Percentiles rank a stretch among this genome's conserved stretches.
Evolutionary conservation across 306 rosid species (phyloP).

Genomic region (Quercus aquifolioides): DNA sequence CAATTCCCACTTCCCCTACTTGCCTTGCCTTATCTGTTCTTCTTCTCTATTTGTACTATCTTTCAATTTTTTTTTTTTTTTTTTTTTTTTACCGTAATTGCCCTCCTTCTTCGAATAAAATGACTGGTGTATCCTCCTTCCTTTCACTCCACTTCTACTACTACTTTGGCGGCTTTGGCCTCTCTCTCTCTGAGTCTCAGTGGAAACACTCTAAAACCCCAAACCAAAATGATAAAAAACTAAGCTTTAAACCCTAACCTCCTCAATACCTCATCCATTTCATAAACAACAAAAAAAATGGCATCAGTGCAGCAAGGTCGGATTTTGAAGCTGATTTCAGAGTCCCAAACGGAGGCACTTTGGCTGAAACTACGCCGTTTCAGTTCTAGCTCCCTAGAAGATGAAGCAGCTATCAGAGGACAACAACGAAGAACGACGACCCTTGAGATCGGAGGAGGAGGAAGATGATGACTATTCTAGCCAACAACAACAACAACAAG

Average conservation of each 20-base stretch:
- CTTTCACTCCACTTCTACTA: too few relatives aligned
- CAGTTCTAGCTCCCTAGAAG: constrained; percentile 43
- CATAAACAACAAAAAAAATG: constrained; percentile 9
- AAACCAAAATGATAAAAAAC: too few relatives aligned
- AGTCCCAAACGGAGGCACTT: constrained; percentile 10
- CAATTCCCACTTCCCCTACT: too few relatives aligned
- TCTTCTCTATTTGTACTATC: neutral
- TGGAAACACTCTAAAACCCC: too few relatives aligned
- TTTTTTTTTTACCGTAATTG: neutral
- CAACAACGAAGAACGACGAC: neutral
- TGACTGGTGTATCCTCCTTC: neutral
- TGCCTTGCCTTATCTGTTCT: constrained; percentile 12
- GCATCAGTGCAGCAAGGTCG: constrained; percentile 17
- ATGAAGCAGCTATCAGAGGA: constrained; percentile 11
- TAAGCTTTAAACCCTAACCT: neutral
- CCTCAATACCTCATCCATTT: neutral
- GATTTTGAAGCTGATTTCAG: constrained; percentile 25
- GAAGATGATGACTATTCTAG: neutral
- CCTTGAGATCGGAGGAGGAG: constrained; percentile 26
- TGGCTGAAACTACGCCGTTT: constrained; percentile 34
- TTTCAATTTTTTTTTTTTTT: neutral
- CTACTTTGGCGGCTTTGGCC: too few relatives aligned
- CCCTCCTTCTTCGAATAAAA: neutral
- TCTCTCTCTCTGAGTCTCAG: too few relatives aligned
- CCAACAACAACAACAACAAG: neutral